Percentiles rank a stretch among this genome's conserved stretches.
These are phyloP conservation scores for Phialophora verrucosa DNA, from an alignment of 2,329 filamentous ascomycete genomes.

Conservation along the genomic window DNA sequence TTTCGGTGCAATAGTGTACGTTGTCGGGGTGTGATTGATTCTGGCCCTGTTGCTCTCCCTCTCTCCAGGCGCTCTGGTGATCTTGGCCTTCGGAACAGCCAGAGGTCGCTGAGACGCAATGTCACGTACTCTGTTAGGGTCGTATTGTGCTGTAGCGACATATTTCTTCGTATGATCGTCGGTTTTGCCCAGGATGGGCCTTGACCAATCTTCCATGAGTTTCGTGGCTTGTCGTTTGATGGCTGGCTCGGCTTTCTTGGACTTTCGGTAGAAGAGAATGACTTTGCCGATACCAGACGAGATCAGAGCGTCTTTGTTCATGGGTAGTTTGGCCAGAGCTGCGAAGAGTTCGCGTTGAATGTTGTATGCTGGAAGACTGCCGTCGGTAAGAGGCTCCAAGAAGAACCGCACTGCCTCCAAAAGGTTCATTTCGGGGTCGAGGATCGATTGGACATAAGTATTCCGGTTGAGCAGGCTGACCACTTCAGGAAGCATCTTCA, in stretches of 20 bases:
- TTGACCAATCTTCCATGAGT: constrained; percentile 92
- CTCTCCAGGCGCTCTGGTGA: constrained; percentile 37
- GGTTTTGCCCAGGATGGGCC: constrained; percentile 89
- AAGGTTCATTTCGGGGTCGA: constrained; percentile 94
- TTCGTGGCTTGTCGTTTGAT: constrained; percentile 96
- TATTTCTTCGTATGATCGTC: constrained; percentile 91
- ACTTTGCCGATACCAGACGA: constrained; percentile 96
- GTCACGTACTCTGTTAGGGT: constrained; percentile 52
- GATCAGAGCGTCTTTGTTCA: constrained; percentile 87
- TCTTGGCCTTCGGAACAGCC: constrained; percentile 52
- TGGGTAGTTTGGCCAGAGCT: constrained; percentile 77
- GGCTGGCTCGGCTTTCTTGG: constrained; percentile 80
- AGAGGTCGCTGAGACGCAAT: constrained; percentile 45
- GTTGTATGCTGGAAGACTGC: constrained; percentile 91
- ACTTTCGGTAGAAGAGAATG: constrained; percentile 95
- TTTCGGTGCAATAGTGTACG: constrained; percentile 66
- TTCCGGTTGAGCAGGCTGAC: constrained; percentile 87
- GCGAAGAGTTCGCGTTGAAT: constrained; percentile 94
- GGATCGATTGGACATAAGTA: constrained; percentile 76
- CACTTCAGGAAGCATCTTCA: constrained; percentile 91
- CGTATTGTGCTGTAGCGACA: constrained; percentile 63
- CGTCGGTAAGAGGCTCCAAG: constrained; percentile 92
- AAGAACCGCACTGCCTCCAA: constrained; percentile 96
- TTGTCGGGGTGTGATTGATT: constrained; percentile 63
- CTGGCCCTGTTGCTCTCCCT: constrained; percentile 60